Evolutionary conservation across 108 stramenopile genomes (phyloP), one percentile per base, ranked within the genome.

Genomic region (Nitzschia sp.): DNA sequence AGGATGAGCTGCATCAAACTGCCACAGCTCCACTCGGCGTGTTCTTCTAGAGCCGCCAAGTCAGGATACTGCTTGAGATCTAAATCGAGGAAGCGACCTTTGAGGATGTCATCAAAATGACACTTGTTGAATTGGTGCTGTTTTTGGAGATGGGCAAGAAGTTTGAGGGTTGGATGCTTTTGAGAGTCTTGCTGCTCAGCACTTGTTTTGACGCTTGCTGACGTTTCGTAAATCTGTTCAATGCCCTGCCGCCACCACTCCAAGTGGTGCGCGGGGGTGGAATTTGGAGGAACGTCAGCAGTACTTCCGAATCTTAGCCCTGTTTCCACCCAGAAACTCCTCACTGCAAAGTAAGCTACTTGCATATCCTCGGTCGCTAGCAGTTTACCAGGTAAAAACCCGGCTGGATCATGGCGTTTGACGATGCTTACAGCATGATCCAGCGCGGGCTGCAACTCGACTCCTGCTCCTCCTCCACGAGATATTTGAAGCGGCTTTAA

Each of bases 321-420:
- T 1, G 63, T 65, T 58, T 77, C 76, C 3, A 77, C 53, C 76
- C 76, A 77, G 62, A 76, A 71, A 53, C 68, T 53, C 26, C 76
- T 35, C 9, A 77, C 68, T 1, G 63, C 76, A 32, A 52, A 77
- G 32, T 77, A 77, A 19, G 54, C 55, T 2, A 25, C 1, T 38
- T 61, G 38, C 57, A 69, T 64, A 1, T 62, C 23, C 2, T 25
- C 21, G 29, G 41, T 65, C 17, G 69, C 62, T 17, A 77, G 46
- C 45, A 77, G 34, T 21, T 28, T 47, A 2, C 76, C 76, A 17
- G 76, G 69, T 2, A 77, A 45, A 31, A 57, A 71, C 13, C 63
- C 76, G 3, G 61, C 38, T 9, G 75, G 75, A 56, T 77, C 76
- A 41, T 77, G 46, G 15, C n/a, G 22, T 47, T 34, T 46, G 19